phyloP scores from a whole-genome alignment of 2,329 filamentous ascomycete species.

The Tolypocladium album region DNA sequence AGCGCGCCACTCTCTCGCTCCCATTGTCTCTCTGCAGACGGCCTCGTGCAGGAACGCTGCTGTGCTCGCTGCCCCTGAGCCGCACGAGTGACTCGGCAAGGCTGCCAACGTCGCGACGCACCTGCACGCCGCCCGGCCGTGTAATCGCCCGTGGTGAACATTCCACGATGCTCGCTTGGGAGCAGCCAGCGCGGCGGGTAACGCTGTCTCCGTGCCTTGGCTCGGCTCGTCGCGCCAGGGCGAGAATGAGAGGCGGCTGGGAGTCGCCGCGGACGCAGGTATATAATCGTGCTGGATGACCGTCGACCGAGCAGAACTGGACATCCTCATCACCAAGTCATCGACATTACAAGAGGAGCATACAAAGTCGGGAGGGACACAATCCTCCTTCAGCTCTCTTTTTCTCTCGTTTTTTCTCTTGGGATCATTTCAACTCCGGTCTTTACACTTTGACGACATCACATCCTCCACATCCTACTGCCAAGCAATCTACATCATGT shows the following conservation, averaged over 20 bases:
- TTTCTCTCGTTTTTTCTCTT: not conserved
- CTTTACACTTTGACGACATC: not conserved
- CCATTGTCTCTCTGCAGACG: not conserved
- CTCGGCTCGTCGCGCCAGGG: not conserved
- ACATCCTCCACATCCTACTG: too few species aligned
- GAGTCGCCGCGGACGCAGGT: not conserved
- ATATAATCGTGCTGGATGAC: not conserved
- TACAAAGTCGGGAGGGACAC: not conserved
- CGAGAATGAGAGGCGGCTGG: not conserved
- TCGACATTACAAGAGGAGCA: not conserved
- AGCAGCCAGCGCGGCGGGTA: not conserved
- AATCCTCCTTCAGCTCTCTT: not conserved
- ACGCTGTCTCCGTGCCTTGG: not conserved
- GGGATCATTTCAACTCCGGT: not conserved
- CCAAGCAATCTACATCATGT: conserved; percentile 3
- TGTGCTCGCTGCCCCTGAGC: not conserved
- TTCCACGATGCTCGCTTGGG: not conserved
- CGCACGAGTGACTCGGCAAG: not conserved
- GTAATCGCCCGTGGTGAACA: not conserved
- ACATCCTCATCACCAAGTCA: not conserved
- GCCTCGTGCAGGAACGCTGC: not conserved
- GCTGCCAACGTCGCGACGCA: not conserved
- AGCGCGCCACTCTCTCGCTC: not conserved
- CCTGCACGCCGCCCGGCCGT: not conserved
- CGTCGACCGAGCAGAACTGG: not conserved